Evolutionary conservation across 805 yeast species (phyloP), one percentile per base, ranked within the genome.

Genomic region (Zygosaccharomyces pseudorouxii): DNA sequence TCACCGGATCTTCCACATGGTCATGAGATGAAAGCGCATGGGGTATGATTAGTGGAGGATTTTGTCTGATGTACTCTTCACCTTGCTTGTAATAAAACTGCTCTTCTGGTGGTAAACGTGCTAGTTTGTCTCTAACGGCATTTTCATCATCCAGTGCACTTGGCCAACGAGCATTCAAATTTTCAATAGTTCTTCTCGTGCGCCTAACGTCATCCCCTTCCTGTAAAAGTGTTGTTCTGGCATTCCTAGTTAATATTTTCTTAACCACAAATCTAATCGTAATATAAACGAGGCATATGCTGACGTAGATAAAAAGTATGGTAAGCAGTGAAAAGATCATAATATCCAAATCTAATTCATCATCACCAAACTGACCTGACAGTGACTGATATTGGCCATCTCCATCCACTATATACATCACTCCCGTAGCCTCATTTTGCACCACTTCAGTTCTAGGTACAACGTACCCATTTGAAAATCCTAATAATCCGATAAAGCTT

Each of bases 71-170:
- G 46, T 56, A 62, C 31, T 68, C 68, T 53, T 72, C 73, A 6
- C 72, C 78, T 46, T 68, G 70, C 42, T 64, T 59, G 51, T 72
- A 74, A 42, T 64, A 64, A 38, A 67, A 67, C 48, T 68, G 72
- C 46, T 70, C 73, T 46, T 66, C 69, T 1, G 67, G 59, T 30
- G 86, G 70, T 11, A 89, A 74, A 49, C 76, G 81, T 33, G 74
- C 74, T 55, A 84, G 77, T 58, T 83, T 85, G 56, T 80, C 84
- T 36, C 79, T 72, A 36, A 81, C 74, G 38, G 75, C 69, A 33
- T 78, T 80, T 45, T 79, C 83, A 55, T 83, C 90, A 55, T 81
- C 89, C 52, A 78, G 73, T 41, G 77, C 73, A 19, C 83, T 86
- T 0, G 86, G 83, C 64, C 67, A 65, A 39, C 63, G 56, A 4